Evolutionary conservation across 441 rosid species (phyloP).

Genomic region (Aquilaria agallochum): DNA sequence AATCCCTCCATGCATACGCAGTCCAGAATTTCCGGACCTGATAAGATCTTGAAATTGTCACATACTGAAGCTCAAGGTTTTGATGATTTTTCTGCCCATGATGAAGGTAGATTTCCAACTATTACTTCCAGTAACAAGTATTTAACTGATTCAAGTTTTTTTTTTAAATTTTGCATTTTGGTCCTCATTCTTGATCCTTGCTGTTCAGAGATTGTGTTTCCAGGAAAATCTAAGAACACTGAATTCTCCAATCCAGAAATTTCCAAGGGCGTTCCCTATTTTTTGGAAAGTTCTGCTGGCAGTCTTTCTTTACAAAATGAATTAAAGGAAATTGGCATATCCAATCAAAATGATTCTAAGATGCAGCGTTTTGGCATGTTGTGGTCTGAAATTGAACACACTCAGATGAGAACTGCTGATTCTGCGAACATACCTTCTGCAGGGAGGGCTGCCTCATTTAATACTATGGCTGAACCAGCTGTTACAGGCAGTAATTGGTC

Average conservation of each 20-base stretch:
- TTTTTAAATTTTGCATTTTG: neutral
- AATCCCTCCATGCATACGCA: constrained; percentile 27
- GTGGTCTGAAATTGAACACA: constrained; percentile 85
- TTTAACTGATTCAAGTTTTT: constrained; percentile 4
- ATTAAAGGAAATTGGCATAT: constrained; percentile 29
- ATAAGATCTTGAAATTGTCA: constrained; percentile 30
- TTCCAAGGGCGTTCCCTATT: constrained; percentile 31
- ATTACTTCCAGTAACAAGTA: constrained; percentile 9
- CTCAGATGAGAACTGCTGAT: constrained; percentile 36
- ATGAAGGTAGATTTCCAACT: constrained; percentile 54
- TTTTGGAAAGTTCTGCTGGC: constrained; percentile 23
- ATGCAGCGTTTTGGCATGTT: constrained; percentile 82
- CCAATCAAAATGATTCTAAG: constrained; percentile 51
- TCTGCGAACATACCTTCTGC: constrained; percentile 37
- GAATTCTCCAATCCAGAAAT: constrained; percentile 35
- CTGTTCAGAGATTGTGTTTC: constrained; percentile 64
- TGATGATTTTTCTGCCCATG: constrained; percentile 47
- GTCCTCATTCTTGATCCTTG: constrained; percentile 4
- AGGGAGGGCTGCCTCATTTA: constrained; percentile 34
- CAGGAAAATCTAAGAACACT: constrained; percentile 68
- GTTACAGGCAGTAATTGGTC: constrained; percentile 47
- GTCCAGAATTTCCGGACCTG: constrained; percentile 36
- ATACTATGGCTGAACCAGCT: constrained; percentile 38
- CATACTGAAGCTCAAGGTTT: constrained; percentile 42
- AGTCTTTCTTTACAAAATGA: constrained; percentile 39